These are phyloP conservation scores for Bryoerythrophyllum caledonicum DNA, from an alignment of 225 moss, liverwort and hornwort species.

Conservation along the genomic window DNA sequence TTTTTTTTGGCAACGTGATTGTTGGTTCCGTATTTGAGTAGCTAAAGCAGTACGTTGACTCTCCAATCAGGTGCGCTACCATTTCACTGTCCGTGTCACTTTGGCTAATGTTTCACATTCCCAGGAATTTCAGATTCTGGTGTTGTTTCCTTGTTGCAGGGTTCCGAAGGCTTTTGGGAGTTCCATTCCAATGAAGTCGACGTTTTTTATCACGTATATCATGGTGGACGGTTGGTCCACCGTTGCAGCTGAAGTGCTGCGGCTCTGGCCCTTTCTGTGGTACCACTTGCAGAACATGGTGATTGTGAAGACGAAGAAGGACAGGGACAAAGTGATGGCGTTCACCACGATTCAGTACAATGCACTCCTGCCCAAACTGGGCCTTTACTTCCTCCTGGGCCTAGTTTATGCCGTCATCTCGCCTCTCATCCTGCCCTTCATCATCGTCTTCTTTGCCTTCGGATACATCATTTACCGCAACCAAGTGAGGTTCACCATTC, in stretches of 20 bases:
- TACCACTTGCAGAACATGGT: slow-evolving; percentile 69
- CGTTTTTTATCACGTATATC: slow-evolving; percentile 91
- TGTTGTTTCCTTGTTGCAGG: slow-evolving; percentile 37
- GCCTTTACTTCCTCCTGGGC: slow-evolving; percentile 84
- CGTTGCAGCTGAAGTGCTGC: slow-evolving; percentile 66
- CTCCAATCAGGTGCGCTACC: slow-evolving; percentile 56
- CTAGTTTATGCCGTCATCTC: slow-evolving; percentile 86
- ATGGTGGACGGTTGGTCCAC: slow-evolving; percentile 95
- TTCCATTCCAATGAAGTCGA: slow-evolving; percentile 77
- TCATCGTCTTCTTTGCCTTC: slow-evolving; percentile 64
- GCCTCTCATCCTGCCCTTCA: slow-evolving; percentile 86
- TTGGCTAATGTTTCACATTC: neutral
- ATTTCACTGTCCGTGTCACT: neutral
- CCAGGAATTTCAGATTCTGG: slow-evolving; percentile 1
- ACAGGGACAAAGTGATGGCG: slow-evolving; percentile 73
- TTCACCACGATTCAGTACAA: slow-evolving; percentile 60
- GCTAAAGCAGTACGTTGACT: slow-evolving; percentile 66
- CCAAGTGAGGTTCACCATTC: slow-evolving; percentile 47
- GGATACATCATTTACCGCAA: slow-evolving; percentile 85
- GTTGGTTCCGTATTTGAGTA: slow-evolving; percentile 80
- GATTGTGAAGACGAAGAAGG: slow-evolving; percentile 74
- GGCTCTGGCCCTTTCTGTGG: slow-evolving; percentile 58
- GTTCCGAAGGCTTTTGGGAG: slow-evolving; percentile 76
- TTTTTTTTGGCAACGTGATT: slow-evolving; percentile 84
- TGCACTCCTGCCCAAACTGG: slow-evolving; percentile 63